Evolutionary conservation across 2,329 filamentous ascomycete species (phyloP).

Genomic region (Elsinoe arachidis): DNA sequence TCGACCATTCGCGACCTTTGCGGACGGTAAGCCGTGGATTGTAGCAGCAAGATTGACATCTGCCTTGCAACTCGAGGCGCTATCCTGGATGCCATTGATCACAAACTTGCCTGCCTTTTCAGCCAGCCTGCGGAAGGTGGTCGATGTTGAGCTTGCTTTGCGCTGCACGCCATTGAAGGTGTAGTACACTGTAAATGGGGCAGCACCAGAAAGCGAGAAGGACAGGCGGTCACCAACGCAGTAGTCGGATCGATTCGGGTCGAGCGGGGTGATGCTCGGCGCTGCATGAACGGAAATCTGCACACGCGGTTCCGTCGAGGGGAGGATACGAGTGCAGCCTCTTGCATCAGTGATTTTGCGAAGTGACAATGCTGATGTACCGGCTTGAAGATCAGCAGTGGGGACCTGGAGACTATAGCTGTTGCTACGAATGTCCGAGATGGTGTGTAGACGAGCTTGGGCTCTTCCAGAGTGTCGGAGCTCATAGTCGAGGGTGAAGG

Average conservation of each 20-base stretch:
- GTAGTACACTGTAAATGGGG: conserved; percentile 90
- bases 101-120: conserved; percentile 83
- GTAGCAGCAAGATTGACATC: conserved; percentile 67
- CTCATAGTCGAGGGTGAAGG: conserved; percentile 84
- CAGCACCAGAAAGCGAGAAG: conserved; percentile 81
- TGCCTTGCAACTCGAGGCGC: conserved; percentile 78
- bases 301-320: conserved; percentile 58
- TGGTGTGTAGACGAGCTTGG: conserved; percentile 69
- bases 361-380: conserved; percentile 82
- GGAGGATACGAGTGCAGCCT: conserved; percentile 74
- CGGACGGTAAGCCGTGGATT: conserved; percentile 87
- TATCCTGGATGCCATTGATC: conserved; percentile 80
- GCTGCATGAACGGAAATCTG: conserved; percentile 90
- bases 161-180: conserved; percentile 70
- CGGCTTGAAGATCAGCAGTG: conserved; percentile 72
- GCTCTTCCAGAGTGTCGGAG: conserved; percentile 83
- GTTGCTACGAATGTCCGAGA: conserved; percentile 68
- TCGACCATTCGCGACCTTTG: conserved; percentile 77
- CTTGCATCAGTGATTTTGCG: conserved; percentile 80
- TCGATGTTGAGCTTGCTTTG: conserved; percentile 70
- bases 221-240: conserved; percentile 93
- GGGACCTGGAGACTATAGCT: conserved; percentile 76
- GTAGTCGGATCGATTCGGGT: conserved; percentile 68
- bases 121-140: conserved; percentile 85
- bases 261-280: conserved; percentile 79